These are phyloP conservation scores for Botrytis elliptica DNA, from an alignment of 2,329 filamentous ascomycete species.

Conservation along the genomic window DNA sequence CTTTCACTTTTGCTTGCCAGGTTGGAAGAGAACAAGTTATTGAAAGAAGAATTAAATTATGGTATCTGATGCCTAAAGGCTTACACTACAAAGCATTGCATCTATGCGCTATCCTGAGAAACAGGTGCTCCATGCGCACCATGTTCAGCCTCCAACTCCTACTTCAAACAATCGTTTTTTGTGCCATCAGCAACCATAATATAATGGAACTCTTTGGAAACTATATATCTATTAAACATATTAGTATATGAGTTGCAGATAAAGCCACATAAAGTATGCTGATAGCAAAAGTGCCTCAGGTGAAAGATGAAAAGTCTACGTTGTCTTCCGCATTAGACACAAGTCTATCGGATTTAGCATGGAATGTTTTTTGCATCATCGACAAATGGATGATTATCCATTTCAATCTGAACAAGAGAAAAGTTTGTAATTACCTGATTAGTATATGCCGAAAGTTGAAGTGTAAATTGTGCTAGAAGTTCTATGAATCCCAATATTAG, in stretches of 20 bases:
- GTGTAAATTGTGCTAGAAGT: conserved; percentile 8
- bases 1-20: background rate
- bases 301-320: conserved; percentile 82
- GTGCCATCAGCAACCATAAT: too few species aligned
- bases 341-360: conserved; percentile 71
- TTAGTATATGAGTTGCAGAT: conserved; percentile 10
- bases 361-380: conserved; percentile 68
- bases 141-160: too few species aligned
- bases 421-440: conserved; percentile 13
- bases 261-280: conserved; percentile 16
- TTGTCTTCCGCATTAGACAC: conserved; percentile 60
- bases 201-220: too few species aligned
- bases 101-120: too few species aligned
- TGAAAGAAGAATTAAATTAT: background rate
- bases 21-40: background rate
- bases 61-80: background rate
- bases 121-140: too few species aligned
- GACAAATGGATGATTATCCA: conserved; percentile 29
- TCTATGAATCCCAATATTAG: conserved; percentile 12
- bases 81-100: background rate
- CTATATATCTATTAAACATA: background rate
- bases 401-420: background rate
- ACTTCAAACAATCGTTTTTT: too few species aligned
- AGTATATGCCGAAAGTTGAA: background rate
- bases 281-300: conserved; percentile 52